Conservation (phyloP, 1,139 yeast genomes). For the Hemisphaericaspora lyxosophila region DNA sequence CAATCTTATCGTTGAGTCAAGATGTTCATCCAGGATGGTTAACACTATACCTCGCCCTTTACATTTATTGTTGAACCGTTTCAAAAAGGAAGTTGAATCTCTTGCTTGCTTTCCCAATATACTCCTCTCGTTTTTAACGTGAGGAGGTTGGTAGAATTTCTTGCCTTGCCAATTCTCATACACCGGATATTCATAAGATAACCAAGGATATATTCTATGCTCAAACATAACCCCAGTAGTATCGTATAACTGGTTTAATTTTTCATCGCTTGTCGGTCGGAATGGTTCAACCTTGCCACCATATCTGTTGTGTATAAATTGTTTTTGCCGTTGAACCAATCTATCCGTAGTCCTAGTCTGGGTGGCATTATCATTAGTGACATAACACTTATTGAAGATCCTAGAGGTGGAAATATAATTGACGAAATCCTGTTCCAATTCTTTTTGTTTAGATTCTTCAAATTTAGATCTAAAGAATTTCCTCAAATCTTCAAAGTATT, state of each 20-base stretch:
- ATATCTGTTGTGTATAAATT: too few species aligned
- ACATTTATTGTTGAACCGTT: slow-evolving; percentile 31
- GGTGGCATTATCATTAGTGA: slow-evolving; percentile 19
- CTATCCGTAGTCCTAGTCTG: slow-evolving; percentile 3
- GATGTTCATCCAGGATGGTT: slow-evolving; percentile 43
- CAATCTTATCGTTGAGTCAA: slow-evolving; percentile 41
- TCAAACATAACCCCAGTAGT: slow-evolving; percentile 8
- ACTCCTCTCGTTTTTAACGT: slow-evolving; percentile 14
- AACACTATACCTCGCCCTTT: slow-evolving; percentile 52
- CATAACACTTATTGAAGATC: slow-evolving; percentile 39
- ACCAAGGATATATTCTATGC: slow-evolving; percentile 19
- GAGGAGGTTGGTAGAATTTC: slow-evolving; percentile 21
- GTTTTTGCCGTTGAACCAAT: slow-evolving; percentile 9
- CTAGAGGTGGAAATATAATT: slow-evolving; percentile 37
- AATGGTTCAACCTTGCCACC: too few species aligned
- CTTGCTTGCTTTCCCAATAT: not conserved
- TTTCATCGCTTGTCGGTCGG: too few species aligned
- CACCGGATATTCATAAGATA: slow-evolving; percentile 16
- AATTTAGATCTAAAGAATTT: too few species aligned
- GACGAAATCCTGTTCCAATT: slow-evolving; percentile 9
- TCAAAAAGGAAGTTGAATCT: slow-evolving; percentile 24
- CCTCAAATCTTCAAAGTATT: too few species aligned
- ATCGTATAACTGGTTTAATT: not conserved
- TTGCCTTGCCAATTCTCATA: slow-evolving; percentile 13
- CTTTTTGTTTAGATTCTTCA: not conserved